A percentile compares a stretch with the other conserved stretches of the same genome.
These are phyloP conservation scores for Coelastrella sp. DNA, from an alignment of 139 green algal genomes.

Conservation along the genomic window DNA sequence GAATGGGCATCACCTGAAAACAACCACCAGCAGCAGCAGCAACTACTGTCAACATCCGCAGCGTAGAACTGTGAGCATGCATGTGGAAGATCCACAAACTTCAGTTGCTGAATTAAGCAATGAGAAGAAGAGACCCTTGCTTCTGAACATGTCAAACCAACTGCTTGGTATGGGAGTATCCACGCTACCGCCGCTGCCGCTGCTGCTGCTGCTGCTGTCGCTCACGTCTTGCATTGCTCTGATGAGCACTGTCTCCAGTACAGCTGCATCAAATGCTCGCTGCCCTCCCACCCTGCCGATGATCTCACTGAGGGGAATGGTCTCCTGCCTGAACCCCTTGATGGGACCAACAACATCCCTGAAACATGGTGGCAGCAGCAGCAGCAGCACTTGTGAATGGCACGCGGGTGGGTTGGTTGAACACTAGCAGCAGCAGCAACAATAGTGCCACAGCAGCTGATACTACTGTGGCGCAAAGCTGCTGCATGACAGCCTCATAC, in stretches of 20 bases:
- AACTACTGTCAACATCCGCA: too few species aligned
- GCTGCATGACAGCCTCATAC: not conserved
- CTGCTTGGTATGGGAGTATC: too few species aligned
- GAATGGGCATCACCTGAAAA: slow-evolving; percentile 31
- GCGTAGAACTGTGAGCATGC: too few species aligned
- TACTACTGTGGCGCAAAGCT: not conserved
- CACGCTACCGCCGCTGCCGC: too few species aligned
- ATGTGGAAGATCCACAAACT: too few species aligned
- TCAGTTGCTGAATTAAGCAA: too few species aligned
- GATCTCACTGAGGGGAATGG: slow-evolving; percentile 62
- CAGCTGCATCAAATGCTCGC: slow-evolving; percentile 58
- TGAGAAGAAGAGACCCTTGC: too few species aligned
- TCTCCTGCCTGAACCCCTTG: slow-evolving; percentile 57
- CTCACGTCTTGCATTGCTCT: slow-evolving; percentile 43
- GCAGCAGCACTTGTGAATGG: not conserved
- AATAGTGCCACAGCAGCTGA: not conserved
- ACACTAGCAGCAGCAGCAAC: not conserved
- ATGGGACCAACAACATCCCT: slow-evolving; percentile 42
- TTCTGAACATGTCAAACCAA: too few species aligned
- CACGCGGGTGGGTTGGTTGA: not conserved
- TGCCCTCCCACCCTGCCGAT: slow-evolving; percentile 58
- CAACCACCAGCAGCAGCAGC: too few species aligned
- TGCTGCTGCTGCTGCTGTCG: not conserved
- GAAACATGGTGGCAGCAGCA: not conserved
- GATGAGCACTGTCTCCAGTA: slow-evolving; percentile 65